Conservation (phyloP, 768 basidiomycete genomes). For the Flagelloscypha sp. region DNA sequence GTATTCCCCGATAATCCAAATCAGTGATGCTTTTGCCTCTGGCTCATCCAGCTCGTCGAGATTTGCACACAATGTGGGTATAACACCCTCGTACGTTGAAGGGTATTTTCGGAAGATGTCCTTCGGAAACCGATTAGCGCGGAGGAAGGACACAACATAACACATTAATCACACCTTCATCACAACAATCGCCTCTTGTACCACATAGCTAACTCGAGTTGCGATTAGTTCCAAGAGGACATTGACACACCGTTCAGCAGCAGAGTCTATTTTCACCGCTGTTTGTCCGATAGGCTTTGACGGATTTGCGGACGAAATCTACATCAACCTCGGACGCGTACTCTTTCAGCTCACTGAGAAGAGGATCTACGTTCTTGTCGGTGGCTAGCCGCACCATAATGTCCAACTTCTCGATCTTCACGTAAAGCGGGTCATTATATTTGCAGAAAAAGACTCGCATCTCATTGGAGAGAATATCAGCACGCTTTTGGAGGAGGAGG, state of each 20-base stretch:
- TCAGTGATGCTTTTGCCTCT: constrained; percentile 94
- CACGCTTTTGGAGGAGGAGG: constrained; percentile 86
- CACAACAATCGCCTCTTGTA: constrained; percentile 96
- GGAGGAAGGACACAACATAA: constrained; percentile 1
- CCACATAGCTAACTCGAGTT: constrained; percentile 93
- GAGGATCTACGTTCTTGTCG: constrained; percentile 89
- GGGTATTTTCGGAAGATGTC: constrained; percentile 99
- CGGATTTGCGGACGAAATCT: constrained; percentile 91
- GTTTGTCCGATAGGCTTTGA: constrained; percentile 94
- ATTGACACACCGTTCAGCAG: constrained; percentile 91
- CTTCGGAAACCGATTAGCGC: constrained; percentile 29
- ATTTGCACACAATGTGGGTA: constrained; percentile 89
- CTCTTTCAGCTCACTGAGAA: constrained; percentile 95
- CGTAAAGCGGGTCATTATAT: constrained; percentile 98
- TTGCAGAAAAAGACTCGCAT: constrained; percentile 99
- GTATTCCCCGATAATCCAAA: constrained; percentile 99
- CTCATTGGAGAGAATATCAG: constrained; percentile 86
- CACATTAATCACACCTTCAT: constrained; percentile 77
- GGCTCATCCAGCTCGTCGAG: constrained; percentile 97
- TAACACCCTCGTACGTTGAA: constrained; percentile 91
- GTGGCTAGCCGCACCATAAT: constrained; percentile 93
- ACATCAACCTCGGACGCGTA: constrained; percentile 98
- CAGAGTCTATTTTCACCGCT: constrained; percentile 88
- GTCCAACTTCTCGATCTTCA: constrained; percentile 96
- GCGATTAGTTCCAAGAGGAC: constrained; percentile 88